Evolutionary conservation across 495 filamentous ascomycete species (phyloP).

Genomic region (Cudoniella acicularis): DNA sequence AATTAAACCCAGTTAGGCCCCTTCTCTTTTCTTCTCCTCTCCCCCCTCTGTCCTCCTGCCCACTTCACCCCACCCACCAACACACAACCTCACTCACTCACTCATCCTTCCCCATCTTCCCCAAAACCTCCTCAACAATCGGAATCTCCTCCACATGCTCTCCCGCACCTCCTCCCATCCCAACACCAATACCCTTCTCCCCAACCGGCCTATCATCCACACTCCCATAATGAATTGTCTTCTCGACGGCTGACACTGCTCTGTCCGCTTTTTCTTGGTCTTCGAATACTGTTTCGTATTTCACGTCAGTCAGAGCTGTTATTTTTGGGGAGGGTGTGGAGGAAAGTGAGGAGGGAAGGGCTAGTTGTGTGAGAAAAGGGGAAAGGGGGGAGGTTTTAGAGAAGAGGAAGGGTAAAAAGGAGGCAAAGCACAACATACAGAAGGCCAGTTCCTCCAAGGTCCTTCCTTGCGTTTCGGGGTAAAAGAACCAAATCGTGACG

Average conservation of each 20-base stretch:
- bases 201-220: background rate
- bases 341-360: too few species aligned
- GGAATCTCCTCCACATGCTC: background rate
- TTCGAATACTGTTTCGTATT: conserved; percentile 45
- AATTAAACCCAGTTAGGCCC: background rate
- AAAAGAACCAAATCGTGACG: conserved; percentile 58
- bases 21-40: background rate
- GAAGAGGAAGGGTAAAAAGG: background rate
- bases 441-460: conserved; percentile 65
- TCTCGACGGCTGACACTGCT: conserved; percentile 42
- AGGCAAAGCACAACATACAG: conserved; percentile 38
- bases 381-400: too few species aligned
- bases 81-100: background rate
- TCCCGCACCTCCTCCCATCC: background rate
- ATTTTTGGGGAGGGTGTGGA: background rate
- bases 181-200: background rate
- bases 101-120: background rate
- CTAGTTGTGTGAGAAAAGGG: too few species aligned
- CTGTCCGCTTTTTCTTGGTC: conserved; percentile 41
- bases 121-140: background rate
- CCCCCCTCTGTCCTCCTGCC: background rate
- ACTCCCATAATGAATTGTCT: conserved; percentile 31
- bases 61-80: background rate
- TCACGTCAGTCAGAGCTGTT: background rate
- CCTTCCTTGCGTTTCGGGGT: conserved; percentile 58